Conservation (phyloP, 2,329 filamentous ascomycete species). For the Curvularia eragrostidis region DNA sequence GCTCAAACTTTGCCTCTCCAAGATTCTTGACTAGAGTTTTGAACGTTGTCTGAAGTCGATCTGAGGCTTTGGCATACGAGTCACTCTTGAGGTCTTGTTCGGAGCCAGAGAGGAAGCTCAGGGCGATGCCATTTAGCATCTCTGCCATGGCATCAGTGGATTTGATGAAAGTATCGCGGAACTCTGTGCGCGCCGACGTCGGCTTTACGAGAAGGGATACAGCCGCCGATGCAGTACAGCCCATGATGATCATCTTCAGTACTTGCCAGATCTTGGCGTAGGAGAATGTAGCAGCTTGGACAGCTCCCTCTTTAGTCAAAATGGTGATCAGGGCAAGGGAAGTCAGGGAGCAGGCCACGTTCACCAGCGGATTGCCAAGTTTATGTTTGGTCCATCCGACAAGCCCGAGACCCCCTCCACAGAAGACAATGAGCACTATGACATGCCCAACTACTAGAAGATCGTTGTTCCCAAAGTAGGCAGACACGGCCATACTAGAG, state of each 20-base stretch:
- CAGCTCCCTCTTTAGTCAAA: slow-evolving; percentile 87
- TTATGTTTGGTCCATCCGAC: slow-evolving; percentile 87
- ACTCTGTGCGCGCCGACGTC: slow-evolving; percentile 73
- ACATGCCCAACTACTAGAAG: slow-evolving; percentile 75
- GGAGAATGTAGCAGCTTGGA: slow-evolving; percentile 82
- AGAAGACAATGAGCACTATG: slow-evolving; percentile 81
- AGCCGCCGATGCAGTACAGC: slow-evolving; percentile 60
- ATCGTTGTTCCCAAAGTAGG: slow-evolving; percentile 74
- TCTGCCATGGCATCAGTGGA: slow-evolving; percentile 78
- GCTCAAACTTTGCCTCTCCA: slow-evolving; percentile 86
- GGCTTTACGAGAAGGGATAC: slow-evolving; percentile 75
- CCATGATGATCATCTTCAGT: slow-evolving; percentile 63
- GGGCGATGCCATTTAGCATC: slow-evolving; percentile 81
- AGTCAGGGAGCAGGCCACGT: slow-evolving; percentile 78
- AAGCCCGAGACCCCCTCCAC: slow-evolving; percentile 84
- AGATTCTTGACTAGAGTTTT: slow-evolving; percentile 76
- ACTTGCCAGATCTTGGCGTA: slow-evolving; percentile 80
- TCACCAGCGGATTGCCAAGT: slow-evolving; percentile 78
- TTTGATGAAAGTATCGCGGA: slow-evolving; percentile 76
- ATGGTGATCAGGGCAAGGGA: slow-evolving; percentile 89
- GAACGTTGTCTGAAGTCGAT: slow-evolving; percentile 71
- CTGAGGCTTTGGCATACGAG: slow-evolving; percentile 67
- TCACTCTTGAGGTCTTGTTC: slow-evolving; percentile 76
- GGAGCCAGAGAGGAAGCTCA: slow-evolving; percentile 81
- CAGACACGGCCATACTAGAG: slow-evolving; percentile 86